Evolutionary conservation across 164 flowering plant species (phyloP).

Genomic region (Chimonanthus praecox): DNA sequence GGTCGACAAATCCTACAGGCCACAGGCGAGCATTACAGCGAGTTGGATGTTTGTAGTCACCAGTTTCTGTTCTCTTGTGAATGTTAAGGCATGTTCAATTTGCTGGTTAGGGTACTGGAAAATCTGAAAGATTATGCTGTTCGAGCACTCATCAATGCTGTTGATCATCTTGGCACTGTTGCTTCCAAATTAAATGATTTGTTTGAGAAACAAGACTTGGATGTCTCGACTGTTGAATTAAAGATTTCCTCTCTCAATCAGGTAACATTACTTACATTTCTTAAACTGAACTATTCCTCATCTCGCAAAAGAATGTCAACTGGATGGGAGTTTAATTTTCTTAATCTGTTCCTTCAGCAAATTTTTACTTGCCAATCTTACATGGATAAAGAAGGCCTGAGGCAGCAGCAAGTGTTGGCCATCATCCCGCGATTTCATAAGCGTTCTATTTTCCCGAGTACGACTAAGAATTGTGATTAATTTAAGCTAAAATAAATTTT

Average conservation of each 20-base stretch:
- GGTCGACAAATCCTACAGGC: too few species aligned
- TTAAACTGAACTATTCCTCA: slow-evolving; percentile 1
- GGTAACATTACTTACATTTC: slow-evolving; percentile 32
- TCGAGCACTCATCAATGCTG: slow-evolving; percentile 90
- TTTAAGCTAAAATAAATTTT: background rate
- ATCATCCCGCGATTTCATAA: slow-evolving; percentile 86
- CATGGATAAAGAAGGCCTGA: slow-evolving; percentile 71
- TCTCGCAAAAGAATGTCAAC: background rate
- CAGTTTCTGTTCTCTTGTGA: too few species aligned
- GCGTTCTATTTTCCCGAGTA: slow-evolving; percentile 91
- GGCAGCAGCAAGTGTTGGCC: slow-evolving; percentile 80
- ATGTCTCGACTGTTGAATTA: slow-evolving; percentile 62
- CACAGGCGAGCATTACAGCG: too few species aligned
- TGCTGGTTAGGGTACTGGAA: slow-evolving; percentile 66
- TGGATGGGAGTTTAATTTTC: slow-evolving; percentile 15
- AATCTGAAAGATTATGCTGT: slow-evolving; percentile 95
- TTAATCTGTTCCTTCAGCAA: slow-evolving; percentile 36
- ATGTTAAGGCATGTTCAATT: background rate
- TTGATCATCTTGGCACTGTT: slow-evolving; percentile 98
- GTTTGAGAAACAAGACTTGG: slow-evolving; percentile 75
- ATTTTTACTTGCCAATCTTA: slow-evolving; percentile 76
- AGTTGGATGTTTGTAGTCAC: too few species aligned
- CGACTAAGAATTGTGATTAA: slow-evolving; percentile 9
- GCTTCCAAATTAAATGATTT: slow-evolving; percentile 87
- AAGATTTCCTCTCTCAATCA: slow-evolving; percentile 69